Evolutionary conservation across 352 stramenopile genomes (phyloP), one percentile per base, ranked within the genome.

Genomic region (Thalassiosira ordinaria): DNA sequence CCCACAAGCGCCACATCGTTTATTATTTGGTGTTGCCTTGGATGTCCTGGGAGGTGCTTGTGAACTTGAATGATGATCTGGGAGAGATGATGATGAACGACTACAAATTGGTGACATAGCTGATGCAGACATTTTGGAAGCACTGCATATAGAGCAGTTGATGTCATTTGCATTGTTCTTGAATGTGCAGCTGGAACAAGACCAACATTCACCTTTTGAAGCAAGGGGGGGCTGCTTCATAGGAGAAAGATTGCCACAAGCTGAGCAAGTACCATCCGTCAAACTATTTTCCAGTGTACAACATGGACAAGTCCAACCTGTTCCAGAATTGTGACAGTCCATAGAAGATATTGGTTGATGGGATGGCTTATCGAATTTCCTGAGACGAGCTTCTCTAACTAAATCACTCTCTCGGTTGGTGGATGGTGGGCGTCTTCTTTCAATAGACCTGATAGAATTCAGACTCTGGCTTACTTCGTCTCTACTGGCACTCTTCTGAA

Each of bases 1-100:
- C 51, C 74, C 76, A 71, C 82, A 89, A 18, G 82, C 82, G 24
- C 82, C 82, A 70, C 82, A 89, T 47, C 52, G 71, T 46, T 68
- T 59, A 24, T 78, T 82, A n/a, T 41, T 74, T 61, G 41, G 39
- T 59, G 47, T n/a, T 47, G 24, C 26, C 26, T 44, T 60, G 26
- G 41, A 47, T 64, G 49, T n/a, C 4, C 5, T 53, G 35, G 24
- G 31, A 55, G 7, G 1, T 27, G 37, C n/a, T n/a, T n/a, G 52
- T 51, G 59, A 73, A 37, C 18, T 59, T 59, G 60, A 16, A 7
- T 5, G 18, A 57, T 35, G 33, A 52, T 79, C 46, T 20, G 22
- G 56, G 35, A 26, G 27, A 52, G 35, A 70, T 46, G 37, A 51
- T 41, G 47, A 55, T 24, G 56, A 61, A 39, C 78, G n/a, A 35